These are phyloP conservation scores for Sporormia fimetaria DNA, from an alignment of 495 filamentous ascomycete genomes.

Conservation along the genomic window DNA sequence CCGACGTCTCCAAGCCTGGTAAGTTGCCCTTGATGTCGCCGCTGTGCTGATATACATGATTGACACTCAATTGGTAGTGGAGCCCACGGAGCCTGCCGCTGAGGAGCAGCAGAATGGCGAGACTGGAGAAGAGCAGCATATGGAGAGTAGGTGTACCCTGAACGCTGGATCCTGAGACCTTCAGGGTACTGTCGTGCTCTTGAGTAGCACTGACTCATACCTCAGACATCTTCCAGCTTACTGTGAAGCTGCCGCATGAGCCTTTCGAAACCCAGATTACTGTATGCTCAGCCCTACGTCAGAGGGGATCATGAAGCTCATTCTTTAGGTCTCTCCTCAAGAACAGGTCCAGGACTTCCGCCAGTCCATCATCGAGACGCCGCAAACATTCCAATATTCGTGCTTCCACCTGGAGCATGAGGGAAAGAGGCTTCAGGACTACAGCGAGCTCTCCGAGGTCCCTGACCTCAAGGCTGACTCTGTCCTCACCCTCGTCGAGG, in stretches of 20 bases:
- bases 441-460: constrained; percentile 84
- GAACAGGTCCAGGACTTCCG: constrained; percentile 97
- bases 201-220: neutral
- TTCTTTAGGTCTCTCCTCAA: constrained; percentile 65
- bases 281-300: constrained; percentile 37
- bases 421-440: constrained; percentile 82
- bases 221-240: constrained; percentile 59
- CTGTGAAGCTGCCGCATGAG: constrained; percentile 71
- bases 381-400: constrained; percentile 90
- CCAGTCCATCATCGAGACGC: constrained; percentile 88
- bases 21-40: constrained; percentile 7
- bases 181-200: neutral
- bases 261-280: constrained; percentile 71
- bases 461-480: constrained; percentile 62
- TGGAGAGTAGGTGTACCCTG: constrained; percentile 4
- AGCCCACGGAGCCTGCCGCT: constrained; percentile 10
- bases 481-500: constrained; percentile 73
- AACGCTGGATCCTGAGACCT: neutral
- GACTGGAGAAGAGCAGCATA: constrained; percentile 3
- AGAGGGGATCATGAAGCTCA: neutral
- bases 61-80: constrained; percentile 5
- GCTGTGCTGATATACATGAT: neutral
- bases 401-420: constrained; percentile 96
- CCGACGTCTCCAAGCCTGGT: constrained; percentile 27
- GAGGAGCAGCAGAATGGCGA: constrained; percentile 3